phyloP scores from a whole-genome alignment of 2,329 filamentous ascomycete species.

The Colletotrichum tamarilloi region DNA sequence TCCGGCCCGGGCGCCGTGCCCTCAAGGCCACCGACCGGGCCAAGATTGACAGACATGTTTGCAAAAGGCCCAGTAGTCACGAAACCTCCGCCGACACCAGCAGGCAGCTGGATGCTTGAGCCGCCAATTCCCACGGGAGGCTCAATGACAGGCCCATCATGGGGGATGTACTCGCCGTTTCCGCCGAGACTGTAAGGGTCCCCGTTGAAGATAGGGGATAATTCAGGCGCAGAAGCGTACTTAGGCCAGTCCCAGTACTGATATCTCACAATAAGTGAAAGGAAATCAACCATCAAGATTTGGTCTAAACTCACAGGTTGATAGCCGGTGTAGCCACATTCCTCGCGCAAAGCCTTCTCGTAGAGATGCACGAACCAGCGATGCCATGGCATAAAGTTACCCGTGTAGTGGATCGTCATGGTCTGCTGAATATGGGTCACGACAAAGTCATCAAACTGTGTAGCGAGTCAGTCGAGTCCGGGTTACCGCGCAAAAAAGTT shows the following conservation, averaged over 20 bases:
- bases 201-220: conserved; percentile 6
- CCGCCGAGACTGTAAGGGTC: conserved; percentile 48
- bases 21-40: conserved; percentile 42
- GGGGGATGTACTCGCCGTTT: conserved; percentile 47
- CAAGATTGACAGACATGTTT: conserved; percentile 49
- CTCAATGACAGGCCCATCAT: conserved; percentile 41
- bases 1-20: conserved; percentile 37
- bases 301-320: conserved; percentile 45
- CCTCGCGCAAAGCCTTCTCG: conserved; percentile 51
- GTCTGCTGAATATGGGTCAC: conserved; percentile 45
- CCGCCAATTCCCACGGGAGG: conserved; percentile 38
- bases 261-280: background rate
- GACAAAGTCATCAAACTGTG: conserved; percentile 46
- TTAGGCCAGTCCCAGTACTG: conserved; percentile 52
- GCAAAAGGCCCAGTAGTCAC: conserved; percentile 57
- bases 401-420: conserved; percentile 40
- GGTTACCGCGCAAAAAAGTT: no score
- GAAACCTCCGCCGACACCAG: conserved; percentile 63
- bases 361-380: conserved; percentile 53
- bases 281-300: background rate
- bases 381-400: conserved; percentile 55
- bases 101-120: conserved; percentile 43
- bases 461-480: background rate
- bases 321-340: conserved; percentile 54
- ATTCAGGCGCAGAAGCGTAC: conserved; percentile 35